Evolutionary conservation across 2,329 filamentous ascomycete species (phyloP), one percentile per base, ranked within the genome.

Genomic region (Colletotrichum costaricense): DNA sequence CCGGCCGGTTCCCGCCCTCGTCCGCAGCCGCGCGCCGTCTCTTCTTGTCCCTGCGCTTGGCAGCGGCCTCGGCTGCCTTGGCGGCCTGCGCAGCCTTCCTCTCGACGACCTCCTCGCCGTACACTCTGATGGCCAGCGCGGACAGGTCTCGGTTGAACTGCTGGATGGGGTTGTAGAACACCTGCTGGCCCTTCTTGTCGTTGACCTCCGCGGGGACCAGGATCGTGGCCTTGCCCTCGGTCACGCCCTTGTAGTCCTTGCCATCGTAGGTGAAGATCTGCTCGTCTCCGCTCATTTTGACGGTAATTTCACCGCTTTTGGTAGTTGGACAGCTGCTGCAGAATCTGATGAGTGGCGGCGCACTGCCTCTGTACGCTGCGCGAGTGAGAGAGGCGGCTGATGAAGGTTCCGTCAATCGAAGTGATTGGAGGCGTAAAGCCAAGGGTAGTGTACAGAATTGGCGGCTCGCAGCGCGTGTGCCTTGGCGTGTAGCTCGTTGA

Each of bases 141-240:
- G 95, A 98, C 76, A 99, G 84, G 81, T 99, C 97, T 59, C 97
- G 93, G 83, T 99, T 99, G 87, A 98, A 99, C 81, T 99, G 97
- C 81, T 99, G 97, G 67, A 99, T 98, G 0, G 97, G 96, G 78
- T 99, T 99, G 88, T 99, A 99, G 80, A 99, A 99, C 69, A 99
- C 97, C 78, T 96, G 93, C 77, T 90, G 89, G 69, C 86, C 82
- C 7, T 81, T 81, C 77, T 82, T 85, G 76, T 77, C 78, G 16
- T 76, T 74, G 26, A 83, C 81, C 7, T 83, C 82, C 58, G 86
- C 84, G 9, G 87, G 89, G 22, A 89, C 87, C 56, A 90, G 80
- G 57, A 91, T 91, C 38, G 85, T 86, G n/a, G 87, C 89, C 60
- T 88, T 86, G 0, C 89, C 89, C 76, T 91, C 89, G 73, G 83